A percentile compares a stretch with the other conserved stretches of the same genome.
Conservation (phyloP, 1,284 basidiomycete species). For the Pseudozyma hubeiensis region DNA sequence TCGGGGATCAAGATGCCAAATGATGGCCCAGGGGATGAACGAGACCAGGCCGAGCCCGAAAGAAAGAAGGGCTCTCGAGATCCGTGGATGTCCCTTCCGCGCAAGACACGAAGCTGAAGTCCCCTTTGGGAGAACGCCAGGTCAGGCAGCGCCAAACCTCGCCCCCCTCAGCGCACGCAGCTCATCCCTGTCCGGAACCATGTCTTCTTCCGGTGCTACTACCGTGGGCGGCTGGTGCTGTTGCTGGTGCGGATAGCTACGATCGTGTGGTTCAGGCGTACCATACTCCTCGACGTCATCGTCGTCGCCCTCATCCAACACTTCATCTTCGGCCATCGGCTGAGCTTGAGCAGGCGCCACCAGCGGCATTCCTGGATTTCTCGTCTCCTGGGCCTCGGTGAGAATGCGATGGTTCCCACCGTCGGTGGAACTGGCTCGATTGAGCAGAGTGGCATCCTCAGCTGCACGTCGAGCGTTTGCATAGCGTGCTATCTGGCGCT, state of each 20-base stretch:
- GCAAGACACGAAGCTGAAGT: too few species aligned
- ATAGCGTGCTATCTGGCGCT: conserved; percentile 23
- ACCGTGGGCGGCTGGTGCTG: background rate
- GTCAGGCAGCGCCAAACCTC: conserved; percentile 2
- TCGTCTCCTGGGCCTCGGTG: conserved; percentile 19
- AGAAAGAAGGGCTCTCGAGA: too few species aligned
- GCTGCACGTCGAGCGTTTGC: conserved; percentile 35
- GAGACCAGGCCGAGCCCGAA: too few species aligned
- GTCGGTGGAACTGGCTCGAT: conserved; percentile 4
- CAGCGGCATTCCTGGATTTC: conserved; percentile 37
- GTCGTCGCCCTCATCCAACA: background rate
- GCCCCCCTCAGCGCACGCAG: conserved; percentile 20
- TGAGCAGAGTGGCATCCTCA: conserved; percentile 22
- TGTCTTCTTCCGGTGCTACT: background rate
- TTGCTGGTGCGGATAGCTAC: background rate
- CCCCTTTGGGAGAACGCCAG: too few species aligned
- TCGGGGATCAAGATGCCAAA: too few species aligned
- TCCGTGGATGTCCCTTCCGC: too few species aligned
- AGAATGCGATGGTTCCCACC: conserved; percentile 4
- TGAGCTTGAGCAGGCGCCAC: background rate
- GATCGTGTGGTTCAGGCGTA: conserved; percentile 24
- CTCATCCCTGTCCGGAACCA: conserved; percentile 5
- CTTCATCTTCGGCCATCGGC: conserved; percentile 23
- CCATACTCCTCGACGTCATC: conserved; percentile 20
- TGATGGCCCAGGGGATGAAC: too few species aligned